Evolutionary conservation across 1,284 basidiomycete species (phyloP).

Genomic region (Ustilago lituana): DNA sequence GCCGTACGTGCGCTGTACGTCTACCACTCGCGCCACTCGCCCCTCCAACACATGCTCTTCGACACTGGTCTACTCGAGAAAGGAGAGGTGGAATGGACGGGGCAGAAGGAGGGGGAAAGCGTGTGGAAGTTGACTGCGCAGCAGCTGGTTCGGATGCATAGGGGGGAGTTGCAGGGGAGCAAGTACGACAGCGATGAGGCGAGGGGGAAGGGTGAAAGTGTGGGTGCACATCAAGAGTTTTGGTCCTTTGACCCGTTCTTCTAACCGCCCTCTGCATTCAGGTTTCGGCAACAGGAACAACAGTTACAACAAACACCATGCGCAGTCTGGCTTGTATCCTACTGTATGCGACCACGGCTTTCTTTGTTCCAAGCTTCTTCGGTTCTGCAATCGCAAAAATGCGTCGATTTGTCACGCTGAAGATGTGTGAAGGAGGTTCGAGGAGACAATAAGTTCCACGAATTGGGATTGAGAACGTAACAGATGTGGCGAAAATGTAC

Average conservation of each 20-base stretch:
- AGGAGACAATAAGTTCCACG: no score
- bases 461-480: no score
- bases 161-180: slow-evolving; percentile 4
- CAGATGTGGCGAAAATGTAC: no score
- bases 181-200: not conserved
- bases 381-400: no score
- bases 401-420: no score
- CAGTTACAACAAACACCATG: no score
- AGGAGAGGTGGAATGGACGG: not conserved
- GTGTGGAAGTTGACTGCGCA: slow-evolving; percentile 14
- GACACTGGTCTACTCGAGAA: not conserved
- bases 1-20: slow-evolving; percentile 31
- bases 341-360: no score
- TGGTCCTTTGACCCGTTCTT: slow-evolving; percentile 28
- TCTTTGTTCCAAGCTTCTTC: no score
- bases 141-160: slow-evolving; percentile 25
- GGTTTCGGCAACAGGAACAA: no score
- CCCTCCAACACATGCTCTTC: not conserved
- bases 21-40: not conserved
- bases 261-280: not conserved
- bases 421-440: no score
- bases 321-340: no score
- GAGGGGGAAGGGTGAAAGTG: not conserved
- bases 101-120: not conserved
- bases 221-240: slow-evolving; percentile 30